Base-by-base conservation (phyloP, 306 rosid genomes). In the Canavalia ensiformis region DNA sequence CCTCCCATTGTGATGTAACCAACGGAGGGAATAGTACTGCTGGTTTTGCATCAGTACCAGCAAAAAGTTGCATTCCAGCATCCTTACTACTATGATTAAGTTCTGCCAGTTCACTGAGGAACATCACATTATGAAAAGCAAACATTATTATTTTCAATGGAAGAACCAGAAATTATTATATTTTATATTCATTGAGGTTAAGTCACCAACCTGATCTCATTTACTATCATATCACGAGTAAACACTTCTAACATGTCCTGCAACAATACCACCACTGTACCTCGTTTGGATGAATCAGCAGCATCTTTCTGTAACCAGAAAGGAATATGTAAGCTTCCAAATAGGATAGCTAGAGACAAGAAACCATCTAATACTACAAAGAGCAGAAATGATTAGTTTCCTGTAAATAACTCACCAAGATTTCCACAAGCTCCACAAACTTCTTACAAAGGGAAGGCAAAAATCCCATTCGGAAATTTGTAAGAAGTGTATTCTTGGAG, bases 181-280 rank as follows among this genome's bases (percentile, higher is more conserved):
- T 50, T 62, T 52, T 68, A 57, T 64, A 83, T 74, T 37, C 64
- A 52, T 73, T 33, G 59, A 5, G 4, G 81, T 41, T 46, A 75
- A 78, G 81, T 76, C 79, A 82, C 91, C 67, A 52, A 93, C 99
- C 98, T 90, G 81, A 79, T 88, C 83, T 95, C 98, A 72, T 93
- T 87, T 75, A 89, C 97, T 96, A 93, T 87, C 92, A 95, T 95
- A 81, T 95, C 99, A 82, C 99, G 92, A 74, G 96, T 93, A 77
- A 93, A 95, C 78, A 95, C 99, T 88, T 95, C 99, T 82, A 95
- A 81, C 94, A 95, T 95, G 80, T 95, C 98, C 86, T 91, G 98
- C 86, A 95, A 88, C 86, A 93, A 84, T 74, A 95, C 84, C 84
- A 90, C 99, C 83, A 93, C 94, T 13, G 85, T 74, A 52, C 82